Evolutionary conservation across 106 monocot species (phyloP), one percentile per base, ranked within the genome.

Genomic region (Dioscorea dumetorum): DNA sequence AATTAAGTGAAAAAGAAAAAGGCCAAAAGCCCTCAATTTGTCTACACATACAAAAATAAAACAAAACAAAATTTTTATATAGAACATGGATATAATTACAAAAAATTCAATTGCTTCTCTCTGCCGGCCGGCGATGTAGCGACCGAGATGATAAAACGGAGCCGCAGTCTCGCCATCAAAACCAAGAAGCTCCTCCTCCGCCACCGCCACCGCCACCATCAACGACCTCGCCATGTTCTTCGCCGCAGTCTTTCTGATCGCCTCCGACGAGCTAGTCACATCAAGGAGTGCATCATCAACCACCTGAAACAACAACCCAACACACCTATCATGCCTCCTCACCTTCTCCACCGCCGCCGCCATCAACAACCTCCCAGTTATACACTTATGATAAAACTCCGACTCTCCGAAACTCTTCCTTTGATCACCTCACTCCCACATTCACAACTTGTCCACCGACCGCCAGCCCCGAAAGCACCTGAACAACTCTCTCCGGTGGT

Each of bases 211-310:
- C n/a, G n/a, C n/a, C n/a, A n/a, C 60, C 19, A 60, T 22, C n/a
- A 60, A 21, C 20, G 19, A 21, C 17, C 19, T 19, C 17, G 66
- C 66, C 16, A 50, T 4, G n/a, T 66, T 49, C 66, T 33, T 48
- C 17, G 33, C 48, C 13, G 66, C 66, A 13, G 32, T 19, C n/a
- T 66, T 63, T 20, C 66, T 49, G 19, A 66, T 12, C 19, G 5
- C 22, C 48, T 48, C 48, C 19, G 66, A 49, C 19, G 66, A 49
- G 11, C 24, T 22, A 5, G 66, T 67, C 49, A 51, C 50, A 22
- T 67, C 50, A 12, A 67, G 66, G 12, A 67, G n/a, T n/a, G n/a
- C 22, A 35, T 67, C 66, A 35, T 67, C 66, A 4, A 67, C 66
- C 49, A 67, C 66, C 8, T 67, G 66, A 49, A 67, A 67, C 12